phyloP scores from a whole-genome alignment of 495 filamentous ascomycete species.

The Aspergillus indologenus region DNA sequence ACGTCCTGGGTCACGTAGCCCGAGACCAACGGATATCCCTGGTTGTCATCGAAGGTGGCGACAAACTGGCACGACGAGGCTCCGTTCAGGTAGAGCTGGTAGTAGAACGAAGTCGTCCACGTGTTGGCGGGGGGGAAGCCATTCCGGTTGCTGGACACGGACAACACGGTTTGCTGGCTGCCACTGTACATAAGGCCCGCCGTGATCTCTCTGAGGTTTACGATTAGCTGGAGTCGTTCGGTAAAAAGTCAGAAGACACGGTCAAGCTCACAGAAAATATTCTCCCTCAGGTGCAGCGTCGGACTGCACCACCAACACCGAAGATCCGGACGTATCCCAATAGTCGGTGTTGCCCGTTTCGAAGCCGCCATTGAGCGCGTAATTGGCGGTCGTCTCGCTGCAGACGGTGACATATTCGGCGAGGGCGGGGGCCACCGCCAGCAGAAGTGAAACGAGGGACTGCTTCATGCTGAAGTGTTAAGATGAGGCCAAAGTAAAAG shows the following conservation, averaged over 20 bases:
- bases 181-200: background rate
- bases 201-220: background rate
- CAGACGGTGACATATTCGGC: background rate
- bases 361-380: background rate
- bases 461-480: background rate
- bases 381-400: background rate
- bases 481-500: background rate
- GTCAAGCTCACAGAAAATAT: background rate
- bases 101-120: background rate
- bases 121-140: background rate
- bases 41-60: background rate
- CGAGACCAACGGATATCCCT: background rate
- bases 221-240: background rate
- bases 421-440: background rate
- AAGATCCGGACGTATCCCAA: background rate
- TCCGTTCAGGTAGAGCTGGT: background rate
- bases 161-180: background rate
- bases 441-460: background rate
- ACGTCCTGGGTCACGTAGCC: background rate
- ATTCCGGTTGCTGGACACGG: background rate
- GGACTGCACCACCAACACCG: background rate
- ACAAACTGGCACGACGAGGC: background rate
- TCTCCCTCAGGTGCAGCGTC: background rate
- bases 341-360: background rate
- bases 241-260: background rate